Evolutionary conservation across 176 grass and related monocot genomes (phyloP), one percentile per base, ranked within the genome.

Genomic region (Typha latifolia): DNA sequence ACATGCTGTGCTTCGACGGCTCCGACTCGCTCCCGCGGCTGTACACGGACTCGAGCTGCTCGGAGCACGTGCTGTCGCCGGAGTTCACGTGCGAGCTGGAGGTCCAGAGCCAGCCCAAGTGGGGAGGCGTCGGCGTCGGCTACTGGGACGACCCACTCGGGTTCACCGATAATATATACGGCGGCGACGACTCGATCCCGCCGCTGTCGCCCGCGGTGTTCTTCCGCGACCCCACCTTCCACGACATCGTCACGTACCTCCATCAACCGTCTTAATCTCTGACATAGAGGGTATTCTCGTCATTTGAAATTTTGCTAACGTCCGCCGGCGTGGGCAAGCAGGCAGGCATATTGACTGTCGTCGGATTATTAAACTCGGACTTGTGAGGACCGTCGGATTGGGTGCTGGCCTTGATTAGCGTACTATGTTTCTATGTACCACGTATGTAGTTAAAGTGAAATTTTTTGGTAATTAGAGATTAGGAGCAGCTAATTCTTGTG

Each of bases 1-100:
- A 86, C 47, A 78, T 91, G 84, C 69, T 91, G 26, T 87, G 72
- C 74, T 91, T 91, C 70, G 84, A 76, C 69, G 52, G 70, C 4
- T 81, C 84, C 0, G 91, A 77, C 62, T 82, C 88, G 0, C 23
- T 80, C 65, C 85, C 77, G 49, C 32, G 49, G 61, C 5, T 62
- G 21, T 71, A 78, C 49, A 66, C 82, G 5, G 81, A 91, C 37
- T 96, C 91, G 26, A 96, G 88, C 81, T 72, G 75, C 19, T 96
- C 93, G 4, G 93, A 91, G 63, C 85, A 82, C 85, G 88, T 79
- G 82, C 72, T 80, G 20, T 82, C 87, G 48, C 79, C 84, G 4
- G 91, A 96, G 34, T 82, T 91, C 50, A 71, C 67, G 0, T 51
- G 72, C 61, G 87, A 91, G 66, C 69, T 73, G 61, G 84, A 86